phyloP scores from a whole-genome alignment of 2,329 filamentous ascomycete species.

The Catunica adiposa region DNA sequence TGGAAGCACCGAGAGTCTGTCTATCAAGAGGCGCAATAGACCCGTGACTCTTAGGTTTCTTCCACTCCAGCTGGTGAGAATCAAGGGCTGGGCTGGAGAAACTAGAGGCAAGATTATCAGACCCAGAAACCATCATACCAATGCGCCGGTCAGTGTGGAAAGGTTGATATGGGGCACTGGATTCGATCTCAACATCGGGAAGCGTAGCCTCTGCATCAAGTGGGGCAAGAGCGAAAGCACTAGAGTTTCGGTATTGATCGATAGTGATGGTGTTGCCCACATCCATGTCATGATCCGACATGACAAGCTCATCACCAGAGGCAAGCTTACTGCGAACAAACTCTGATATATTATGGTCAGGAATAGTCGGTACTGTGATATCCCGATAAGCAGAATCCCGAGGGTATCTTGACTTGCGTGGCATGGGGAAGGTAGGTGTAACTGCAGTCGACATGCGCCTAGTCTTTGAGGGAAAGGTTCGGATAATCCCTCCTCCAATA shows the following conservation, averaged over 20 bases:
- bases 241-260: slow-evolving; percentile 19
- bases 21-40: background rate
- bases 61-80: background rate
- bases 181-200: slow-evolving; percentile 76
- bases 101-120: background rate
- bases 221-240: background rate
- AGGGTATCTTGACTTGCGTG: background rate
- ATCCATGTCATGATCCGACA: slow-evolving; percentile 36
- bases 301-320: slow-evolving; percentile 32
- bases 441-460: slow-evolving; percentile 31
- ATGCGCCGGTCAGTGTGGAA: slow-evolving; percentile 87
- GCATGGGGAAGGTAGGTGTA: background rate
- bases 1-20: slow-evolving; percentile 1
- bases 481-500: slow-evolving; percentile 47
- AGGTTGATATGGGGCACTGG: slow-evolving; percentile 85
- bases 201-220: slow-evolving; percentile 44
- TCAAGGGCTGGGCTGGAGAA: background rate
- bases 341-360: slow-evolving; percentile 33
- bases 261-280: slow-evolving; percentile 37
- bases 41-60: background rate
- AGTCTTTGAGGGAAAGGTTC: slow-evolving; percentile 46
- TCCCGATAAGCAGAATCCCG: slow-evolving; percentile 43
- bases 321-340: slow-evolving; percentile 3
- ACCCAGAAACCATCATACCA: slow-evolving; percentile 41
- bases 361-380: slow-evolving; percentile 46